phyloP scores from a whole-genome alignment of 805 yeast species.

The Pichia scutulata region DNA sequence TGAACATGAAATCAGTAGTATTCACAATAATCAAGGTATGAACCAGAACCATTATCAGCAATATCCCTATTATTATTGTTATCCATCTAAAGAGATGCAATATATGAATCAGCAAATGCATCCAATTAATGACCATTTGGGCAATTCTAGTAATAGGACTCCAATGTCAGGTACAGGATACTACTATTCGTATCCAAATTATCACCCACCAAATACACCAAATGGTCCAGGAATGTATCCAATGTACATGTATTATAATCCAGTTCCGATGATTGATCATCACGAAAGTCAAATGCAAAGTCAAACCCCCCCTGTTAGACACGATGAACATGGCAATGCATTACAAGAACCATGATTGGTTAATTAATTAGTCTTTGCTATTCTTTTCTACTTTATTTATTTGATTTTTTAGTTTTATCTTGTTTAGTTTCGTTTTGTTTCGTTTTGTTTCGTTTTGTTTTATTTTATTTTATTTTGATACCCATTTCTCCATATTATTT shows the following conservation, averaged over 20 bases:
- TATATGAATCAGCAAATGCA: slow-evolving; percentile 7
- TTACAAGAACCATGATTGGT: not conserved
- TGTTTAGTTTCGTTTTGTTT: not conserved
- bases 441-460: not conserved
- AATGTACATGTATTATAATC: slow-evolving; percentile 26
- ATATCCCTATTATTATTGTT: slow-evolving; percentile 24
- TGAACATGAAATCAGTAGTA: slow-evolving; percentile 10
- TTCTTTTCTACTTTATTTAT: not conserved
- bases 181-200: slow-evolving; percentile 24
- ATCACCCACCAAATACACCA: slow-evolving; percentile 13
- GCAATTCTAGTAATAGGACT: not conserved
- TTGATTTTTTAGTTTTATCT: not conserved
- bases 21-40: not conserved
- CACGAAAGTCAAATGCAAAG: not conserved
- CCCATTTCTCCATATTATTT: not conserved
- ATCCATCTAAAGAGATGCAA: slow-evolving; percentile 23
- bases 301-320: not conserved
- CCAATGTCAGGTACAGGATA: slow-evolving; percentile 19
- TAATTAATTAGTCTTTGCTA: not conserved
- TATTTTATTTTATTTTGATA: too few species aligned
- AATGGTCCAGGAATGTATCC: slow-evolving; percentile 21
- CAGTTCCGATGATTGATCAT: slow-evolving; percentile 10
- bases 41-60: slow-evolving; percentile 10
- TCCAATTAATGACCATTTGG: not conserved
- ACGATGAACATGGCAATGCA: not conserved